Evolutionary conservation across 306 rosid species (phyloP).

Genomic region (Prunus mongolica): DNA sequence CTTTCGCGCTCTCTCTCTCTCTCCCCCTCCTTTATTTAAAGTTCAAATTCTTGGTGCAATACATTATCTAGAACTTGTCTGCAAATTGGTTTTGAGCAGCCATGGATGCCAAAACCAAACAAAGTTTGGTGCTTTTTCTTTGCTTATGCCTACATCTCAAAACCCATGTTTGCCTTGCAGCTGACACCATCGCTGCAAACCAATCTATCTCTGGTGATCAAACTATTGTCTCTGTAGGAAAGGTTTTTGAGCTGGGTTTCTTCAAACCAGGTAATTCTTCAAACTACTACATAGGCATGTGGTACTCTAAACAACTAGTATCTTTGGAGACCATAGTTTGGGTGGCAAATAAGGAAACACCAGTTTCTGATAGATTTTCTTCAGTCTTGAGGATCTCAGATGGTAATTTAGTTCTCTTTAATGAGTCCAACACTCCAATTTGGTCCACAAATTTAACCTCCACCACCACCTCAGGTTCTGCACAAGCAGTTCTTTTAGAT

Average conservation of each 20-base stretch:
- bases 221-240: conserved; percentile 26
- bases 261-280: conserved; percentile 27
- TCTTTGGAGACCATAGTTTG: conserved; percentile 12
- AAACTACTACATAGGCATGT: conserved; percentile 36
- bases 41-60: neutral
- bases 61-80: too few species aligned
- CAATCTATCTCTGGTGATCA: conserved; percentile 30
- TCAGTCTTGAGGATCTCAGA: conserved; percentile 24
- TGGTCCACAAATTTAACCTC: conserved; percentile 32
- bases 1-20: neutral
- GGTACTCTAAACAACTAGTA: conserved; percentile 20
- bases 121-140: neutral
- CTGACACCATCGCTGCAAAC: conserved; percentile 26
- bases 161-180: conserved; percentile 17
- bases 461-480: neutral
- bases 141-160: conserved; percentile 6
- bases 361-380: conserved; percentile 27
- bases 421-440: conserved; percentile 11
- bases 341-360: conserved; percentile 38
- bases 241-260: conserved; percentile 32
- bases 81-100: conserved; percentile 5
- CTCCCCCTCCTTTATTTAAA: neutral
- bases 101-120: conserved; percentile 16
- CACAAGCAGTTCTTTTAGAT: conserved; percentile 17
- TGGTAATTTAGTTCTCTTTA: conserved; percentile 33